Percentiles rank a stretch among this genome's conserved stretches.
Evolutionary conservation across 2,329 filamentous ascomycete genomes (phyloP).

Genomic region (Gaeumannomyces sp.): DNA sequence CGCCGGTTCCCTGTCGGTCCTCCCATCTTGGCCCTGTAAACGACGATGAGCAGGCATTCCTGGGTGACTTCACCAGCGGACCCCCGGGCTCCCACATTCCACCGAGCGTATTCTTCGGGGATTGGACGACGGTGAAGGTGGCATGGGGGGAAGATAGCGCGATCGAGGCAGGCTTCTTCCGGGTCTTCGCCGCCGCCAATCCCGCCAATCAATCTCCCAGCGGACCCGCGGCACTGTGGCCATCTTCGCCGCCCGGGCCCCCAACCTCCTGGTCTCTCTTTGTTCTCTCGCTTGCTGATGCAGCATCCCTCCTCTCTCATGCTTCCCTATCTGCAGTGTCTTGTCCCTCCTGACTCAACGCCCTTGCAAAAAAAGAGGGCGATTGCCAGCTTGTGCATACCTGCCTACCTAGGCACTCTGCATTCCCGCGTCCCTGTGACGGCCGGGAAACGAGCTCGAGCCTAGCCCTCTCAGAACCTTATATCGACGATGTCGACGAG

Average conservation of each 20-base stretch:
- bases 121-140: neutral
- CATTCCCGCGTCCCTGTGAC: neutral
- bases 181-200: neutral
- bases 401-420: neutral
- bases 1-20: neutral
- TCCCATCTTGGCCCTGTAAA: neutral
- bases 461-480: neutral
- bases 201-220: neutral
- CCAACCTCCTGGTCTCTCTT: neutral
- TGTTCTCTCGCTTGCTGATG: neutral
- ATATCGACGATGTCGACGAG: neutral
- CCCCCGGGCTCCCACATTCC: neutral
- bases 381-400: too few species aligned
- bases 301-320: neutral
- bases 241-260: neutral
- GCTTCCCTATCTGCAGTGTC: neutral
- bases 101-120: neutral
- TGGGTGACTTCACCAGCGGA: neutral
- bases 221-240: neutral
- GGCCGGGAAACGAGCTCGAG: neutral
- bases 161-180: neutral
- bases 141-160: neutral
- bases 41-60: neutral
- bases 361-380: neutral
- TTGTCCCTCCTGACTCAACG: neutral